These are phyloP conservation scores for Phytophthora sp. DNA, from an alignment of 352 stramenopile species.

Conservation along the genomic window DNA sequence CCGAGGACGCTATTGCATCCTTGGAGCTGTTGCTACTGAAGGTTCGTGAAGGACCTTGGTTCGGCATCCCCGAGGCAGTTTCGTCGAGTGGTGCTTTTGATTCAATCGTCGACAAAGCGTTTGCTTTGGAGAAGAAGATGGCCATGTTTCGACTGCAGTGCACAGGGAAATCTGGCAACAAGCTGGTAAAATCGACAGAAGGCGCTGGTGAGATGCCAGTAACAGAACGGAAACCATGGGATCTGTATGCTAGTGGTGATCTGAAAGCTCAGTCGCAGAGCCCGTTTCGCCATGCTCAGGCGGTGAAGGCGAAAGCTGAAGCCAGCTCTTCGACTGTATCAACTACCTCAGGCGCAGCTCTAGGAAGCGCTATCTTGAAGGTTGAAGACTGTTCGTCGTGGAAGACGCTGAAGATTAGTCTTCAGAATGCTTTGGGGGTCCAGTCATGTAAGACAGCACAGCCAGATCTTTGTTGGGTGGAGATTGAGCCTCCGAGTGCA, in stretches of 20 bases:
- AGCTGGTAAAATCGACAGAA: conserved; percentile 15
- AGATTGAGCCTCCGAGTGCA: conserved; percentile 62
- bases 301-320: conserved; percentile 27
- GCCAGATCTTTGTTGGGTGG: conserved; percentile 76
- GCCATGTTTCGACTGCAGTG: conserved; percentile 50
- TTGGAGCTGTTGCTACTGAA: conserved; percentile 84
- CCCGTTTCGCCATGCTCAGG: conserved; percentile 57
- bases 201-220: not conserved
- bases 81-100: conserved; percentile 59
- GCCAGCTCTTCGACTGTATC: conserved; percentile 3
- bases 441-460: conserved; percentile 9
- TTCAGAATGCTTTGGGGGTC: conserved; percentile 33
- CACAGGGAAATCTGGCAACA: not conserved
- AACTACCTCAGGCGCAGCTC: not conserved
- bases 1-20: conserved; percentile 80
- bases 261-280: conserved; percentile 53
- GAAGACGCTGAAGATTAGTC: conserved; percentile 39
- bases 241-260: conserved; percentile 72
- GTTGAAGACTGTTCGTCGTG: conserved; percentile 46
- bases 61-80: conserved; percentile 64
- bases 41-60: conserved; percentile 64
- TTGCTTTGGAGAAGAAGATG: conserved; percentile 52
- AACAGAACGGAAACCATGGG: conserved; percentile 69
- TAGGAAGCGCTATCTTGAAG: conserved; percentile 24
- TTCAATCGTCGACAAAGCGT: conserved; percentile 69